phyloP scores from a whole-genome alignment of 345 rosid genomes.

The Geranium brycei region DNA sequence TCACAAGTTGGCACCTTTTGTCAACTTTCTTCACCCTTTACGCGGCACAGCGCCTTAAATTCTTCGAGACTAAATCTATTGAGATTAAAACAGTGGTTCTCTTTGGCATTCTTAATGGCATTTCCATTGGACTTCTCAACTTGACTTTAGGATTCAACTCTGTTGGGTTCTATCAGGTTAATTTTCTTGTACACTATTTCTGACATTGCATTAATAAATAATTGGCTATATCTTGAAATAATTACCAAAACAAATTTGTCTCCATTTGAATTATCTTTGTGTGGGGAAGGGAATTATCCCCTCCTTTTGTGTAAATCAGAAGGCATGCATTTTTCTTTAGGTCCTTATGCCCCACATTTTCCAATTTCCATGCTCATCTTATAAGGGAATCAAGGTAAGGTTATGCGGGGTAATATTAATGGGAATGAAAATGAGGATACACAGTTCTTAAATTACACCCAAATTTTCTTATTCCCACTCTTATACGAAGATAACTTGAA shows the following conservation, averaged over 20 bases:
- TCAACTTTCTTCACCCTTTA: constrained; percentile 88
- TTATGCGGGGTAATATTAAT: no score
- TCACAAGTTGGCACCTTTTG: constrained; percentile 95
- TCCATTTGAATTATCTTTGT: no score
- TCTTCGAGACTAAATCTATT: constrained; percentile 71
- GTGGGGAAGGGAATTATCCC: no score
- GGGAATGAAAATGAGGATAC: no score
- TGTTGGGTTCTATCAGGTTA: constrained; percentile 91
- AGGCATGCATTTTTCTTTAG: no score
- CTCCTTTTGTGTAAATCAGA: no score
- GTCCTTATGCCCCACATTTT: no score
- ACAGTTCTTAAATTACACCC: no score
- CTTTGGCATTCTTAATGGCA: constrained; percentile 88
- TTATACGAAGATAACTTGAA: no score
- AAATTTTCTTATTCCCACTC: no score
- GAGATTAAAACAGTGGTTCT: constrained; percentile 83
- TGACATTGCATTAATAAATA: neutral
- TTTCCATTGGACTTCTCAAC: constrained; percentile 89
- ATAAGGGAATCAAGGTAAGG: no score
- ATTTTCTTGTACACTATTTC: neutral
- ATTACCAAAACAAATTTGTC: neutral
- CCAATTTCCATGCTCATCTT: no score
- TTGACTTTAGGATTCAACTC: constrained; percentile 96
- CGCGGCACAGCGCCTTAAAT: constrained; percentile 59
- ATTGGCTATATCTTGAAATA: neutral